Evolutionary conservation across 495 filamentous ascomycete genomes (phyloP), one percentile per base, ranked within the genome.

Genomic region (Chaetomium fimeti): DNA sequence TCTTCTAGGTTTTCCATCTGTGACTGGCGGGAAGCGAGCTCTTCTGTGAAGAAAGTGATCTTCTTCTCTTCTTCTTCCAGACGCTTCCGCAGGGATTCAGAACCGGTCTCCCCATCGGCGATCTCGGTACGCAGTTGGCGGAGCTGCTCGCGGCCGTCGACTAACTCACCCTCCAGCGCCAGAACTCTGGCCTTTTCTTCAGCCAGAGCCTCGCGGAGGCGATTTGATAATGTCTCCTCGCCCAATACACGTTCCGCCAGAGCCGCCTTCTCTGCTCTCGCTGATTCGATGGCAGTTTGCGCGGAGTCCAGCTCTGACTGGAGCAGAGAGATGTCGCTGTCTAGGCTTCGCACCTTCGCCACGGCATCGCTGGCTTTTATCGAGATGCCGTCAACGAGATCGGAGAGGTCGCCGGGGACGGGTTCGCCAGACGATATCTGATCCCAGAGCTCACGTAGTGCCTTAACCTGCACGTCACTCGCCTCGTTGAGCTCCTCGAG

Each of bases 101-200:
- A 90, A 25, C 89, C 90, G 8, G 86, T 91, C 70, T 92, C 90
- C 38, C 90, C 91, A 47, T 89, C 88, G 6, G 87, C 83, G 70
- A 94, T 85, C 73, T 86, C 87, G 16, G 77, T 77, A 60, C 89
- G 84, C 32, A 96, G 78, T 18, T 84, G 76, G 47, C 79, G 81
- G 27, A 93, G 79, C 63, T 89, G 87, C 12, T 80, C 76, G 28
- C 87, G 85, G 57, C 89, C 86, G 38, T 89, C 83, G 9, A 83
- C 77, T 25, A 96, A 76, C 67, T 95, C 89, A 22, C 76, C 75
- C 60, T 85, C 81, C 22, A 92, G 75, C 0, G 83, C 79, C 0
- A 75, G 68, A 2, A 84, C 76, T 66, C 86, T 86, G 5, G 84
- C 83, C 62, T 82, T 82, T 65, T 88, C 85, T 49, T 86, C 79